A percentile compares a stretch with the other conserved stretches of the same genome.
Conservation (phyloP, 306 rosid species). For the Alnus glutinosa region DNA sequence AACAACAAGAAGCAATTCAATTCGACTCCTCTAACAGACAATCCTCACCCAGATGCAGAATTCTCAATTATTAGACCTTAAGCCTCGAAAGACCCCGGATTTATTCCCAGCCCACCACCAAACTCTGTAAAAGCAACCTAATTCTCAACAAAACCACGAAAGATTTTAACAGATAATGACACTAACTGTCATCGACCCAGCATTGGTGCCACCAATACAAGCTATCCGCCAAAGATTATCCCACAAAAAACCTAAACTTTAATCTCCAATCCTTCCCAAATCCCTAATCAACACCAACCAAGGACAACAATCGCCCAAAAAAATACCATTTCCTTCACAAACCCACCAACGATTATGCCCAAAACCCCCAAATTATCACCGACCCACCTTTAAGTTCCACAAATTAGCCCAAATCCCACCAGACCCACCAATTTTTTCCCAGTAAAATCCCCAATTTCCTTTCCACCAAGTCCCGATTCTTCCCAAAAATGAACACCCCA, state of each 20-base stretch:
- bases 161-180: neutral
- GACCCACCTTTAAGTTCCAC: slow-evolving; percentile 31
- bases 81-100: slow-evolving; percentile 26
- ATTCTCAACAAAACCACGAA: slow-evolving; percentile 13
- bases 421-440: slow-evolving; percentile 6
- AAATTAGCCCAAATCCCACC: slow-evolving; percentile 24
- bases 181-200: slow-evolving; percentile 28
- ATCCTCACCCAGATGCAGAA: neutral
- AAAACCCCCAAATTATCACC: slow-evolving; percentile 28
- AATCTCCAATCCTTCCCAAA: slow-evolving; percentile 35
- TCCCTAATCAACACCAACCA: slow-evolving; percentile 39
- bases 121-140: slow-evolving; percentile 26
- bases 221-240: slow-evolving; percentile 23
- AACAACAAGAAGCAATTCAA: slow-evolving; percentile 32
- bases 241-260: slow-evolving; percentile 26
- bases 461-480: slow-evolving; percentile 18
- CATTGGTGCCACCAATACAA: slow-evolving; percentile 20
- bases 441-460: slow-evolving; percentile 22
- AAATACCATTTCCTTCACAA: slow-evolving; percentile 4
- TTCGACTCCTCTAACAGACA: slow-evolving; percentile 9
- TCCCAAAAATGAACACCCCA: slow-evolving; percentile 6
- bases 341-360: slow-evolving; percentile 23
- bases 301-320: slow-evolving; percentile 8
- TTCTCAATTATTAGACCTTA: slow-evolving; percentile 20
- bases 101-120: slow-evolving; percentile 23